Evolutionary conservation across 805 yeast genomes (phyloP), one percentile per base, ranked within the genome.

Genomic region (Saccharomycopsis oosterbeekiorum): DNA sequence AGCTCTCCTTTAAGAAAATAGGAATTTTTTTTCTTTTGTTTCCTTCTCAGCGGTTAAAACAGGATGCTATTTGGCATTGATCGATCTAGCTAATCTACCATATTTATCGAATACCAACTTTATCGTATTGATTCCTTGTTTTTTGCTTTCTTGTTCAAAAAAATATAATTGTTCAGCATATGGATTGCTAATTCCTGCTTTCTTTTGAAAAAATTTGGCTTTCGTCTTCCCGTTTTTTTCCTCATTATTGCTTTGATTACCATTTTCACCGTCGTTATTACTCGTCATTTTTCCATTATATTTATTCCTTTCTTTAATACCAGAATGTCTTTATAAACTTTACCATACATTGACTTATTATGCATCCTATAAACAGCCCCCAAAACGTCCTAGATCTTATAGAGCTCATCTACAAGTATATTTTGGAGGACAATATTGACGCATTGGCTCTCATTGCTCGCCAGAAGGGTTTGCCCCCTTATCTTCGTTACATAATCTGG

Each of bases 401-500:
- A 29, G 54, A 77, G 26, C 74, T 84, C 26, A 83, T 89, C 65
- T 77, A 82, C 53, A 74, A 76, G 53, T 84, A 83, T 67, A 71
- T 91, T 4, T 75, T 74, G 56, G 76, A 78, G 17, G 82, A 81
- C 61, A 88, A 92, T 68, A 85, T 85, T 61, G 84, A 85, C 56
- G 89, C 91, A 0, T 73, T 92, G 56, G 96, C 97, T 0, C 76
- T 83, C 65, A 72, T 92, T 6, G 93, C 96, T 4, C 79, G 97
- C 65, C 91, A 86, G 66, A 76, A 84, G 61, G 97, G 98, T 2
- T 77, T 91, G 34, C 97, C 97, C 1, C 93, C 96, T 0, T 80
- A 84, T 61, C 75, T 90, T 59, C 78, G 98, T 63, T 84, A 83
- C 66, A 76, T 80, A 61, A 87, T 89, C 8, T 92, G 97, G 97